These are phyloP conservation scores for Letharia columbiana DNA, from an alignment of 495 filamentous ascomycete species.

Conservation along the genomic window DNA sequence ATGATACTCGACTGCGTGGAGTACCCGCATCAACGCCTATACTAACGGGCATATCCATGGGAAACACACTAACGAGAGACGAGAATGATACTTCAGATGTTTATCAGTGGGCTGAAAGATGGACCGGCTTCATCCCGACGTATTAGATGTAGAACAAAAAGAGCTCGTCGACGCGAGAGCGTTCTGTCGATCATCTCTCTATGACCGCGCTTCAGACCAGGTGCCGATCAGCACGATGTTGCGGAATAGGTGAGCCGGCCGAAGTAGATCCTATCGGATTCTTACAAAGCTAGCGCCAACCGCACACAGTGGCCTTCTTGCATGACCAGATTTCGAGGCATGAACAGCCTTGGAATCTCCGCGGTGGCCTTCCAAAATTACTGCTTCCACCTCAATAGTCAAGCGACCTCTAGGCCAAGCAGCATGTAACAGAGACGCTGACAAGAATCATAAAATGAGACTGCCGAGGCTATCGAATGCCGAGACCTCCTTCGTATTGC, in stretches of 20 bases:
- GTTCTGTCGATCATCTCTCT: not conserved
- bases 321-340: not conserved
- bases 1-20: not conserved
- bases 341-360: not conserved
- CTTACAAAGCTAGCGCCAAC: not conserved
- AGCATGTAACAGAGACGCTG: not conserved
- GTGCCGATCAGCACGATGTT: not conserved
- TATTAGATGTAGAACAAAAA: not conserved
- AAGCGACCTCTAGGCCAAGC: not conserved
- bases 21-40: not conserved
- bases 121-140: not conserved
- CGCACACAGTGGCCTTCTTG: not conserved
- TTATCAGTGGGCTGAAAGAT: not conserved
- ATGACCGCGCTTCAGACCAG: not conserved
- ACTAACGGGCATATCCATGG: not conserved
- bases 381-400: not conserved
- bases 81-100: not conserved
- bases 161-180: not conserved
- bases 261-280: not conserved
- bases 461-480: slow-evolving; percentile 2
- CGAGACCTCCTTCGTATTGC: not conserved
- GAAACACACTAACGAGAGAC: not conserved
- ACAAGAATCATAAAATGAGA: not conserved
- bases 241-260: not conserved
- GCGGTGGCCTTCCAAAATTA: not conserved